Evolutionary conservation across 2,329 filamentous ascomycete genomes (phyloP).

Genomic region (Nothophaeocryptopus gaeumannii): DNA sequence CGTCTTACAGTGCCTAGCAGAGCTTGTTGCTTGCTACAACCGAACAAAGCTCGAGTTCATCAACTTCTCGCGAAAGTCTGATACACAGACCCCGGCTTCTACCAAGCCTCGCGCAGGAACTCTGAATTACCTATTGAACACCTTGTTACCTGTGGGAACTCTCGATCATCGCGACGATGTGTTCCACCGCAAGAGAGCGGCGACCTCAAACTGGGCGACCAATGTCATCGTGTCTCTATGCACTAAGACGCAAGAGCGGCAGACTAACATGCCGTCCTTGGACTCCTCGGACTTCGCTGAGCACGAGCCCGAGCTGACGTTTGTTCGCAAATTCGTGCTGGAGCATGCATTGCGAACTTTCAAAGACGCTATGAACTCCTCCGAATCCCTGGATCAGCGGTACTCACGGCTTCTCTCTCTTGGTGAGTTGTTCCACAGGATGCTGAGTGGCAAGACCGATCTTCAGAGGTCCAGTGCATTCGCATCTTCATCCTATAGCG

Average conservation of each 20-base stretch:
- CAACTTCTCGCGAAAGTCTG: conserved; percentile 92
- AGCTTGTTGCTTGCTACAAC: conserved; percentile 88
- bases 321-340: conserved; percentile 90
- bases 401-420: conserved; percentile 85
- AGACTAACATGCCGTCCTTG: conserved; percentile 35
- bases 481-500: conserved; percentile 36
- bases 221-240: conserved; percentile 83
- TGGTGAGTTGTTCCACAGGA: conserved; percentile 86
- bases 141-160: conserved; percentile 65
- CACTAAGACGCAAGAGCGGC: conserved; percentile 78
- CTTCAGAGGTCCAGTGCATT: conserved; percentile 36
- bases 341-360: conserved; percentile 91
- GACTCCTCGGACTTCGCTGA: conserved; percentile 52
- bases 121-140: conserved; percentile 87
- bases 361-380: conserved; percentile 77
- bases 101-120: conserved; percentile 92
- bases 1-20: conserved; percentile 83
- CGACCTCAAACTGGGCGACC: conserved; percentile 82
- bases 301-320: conserved; percentile 78
- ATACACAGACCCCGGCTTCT: conserved; percentile 77
- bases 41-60: conserved; percentile 97
- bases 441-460: conserved; percentile 78
- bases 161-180: conserved; percentile 72
- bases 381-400: conserved; percentile 76
- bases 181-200: conserved; percentile 75